phyloP scores from a whole-genome alignment of 2,329 filamentous ascomycete species.

The Fusarium tjaetaba region DNA sequence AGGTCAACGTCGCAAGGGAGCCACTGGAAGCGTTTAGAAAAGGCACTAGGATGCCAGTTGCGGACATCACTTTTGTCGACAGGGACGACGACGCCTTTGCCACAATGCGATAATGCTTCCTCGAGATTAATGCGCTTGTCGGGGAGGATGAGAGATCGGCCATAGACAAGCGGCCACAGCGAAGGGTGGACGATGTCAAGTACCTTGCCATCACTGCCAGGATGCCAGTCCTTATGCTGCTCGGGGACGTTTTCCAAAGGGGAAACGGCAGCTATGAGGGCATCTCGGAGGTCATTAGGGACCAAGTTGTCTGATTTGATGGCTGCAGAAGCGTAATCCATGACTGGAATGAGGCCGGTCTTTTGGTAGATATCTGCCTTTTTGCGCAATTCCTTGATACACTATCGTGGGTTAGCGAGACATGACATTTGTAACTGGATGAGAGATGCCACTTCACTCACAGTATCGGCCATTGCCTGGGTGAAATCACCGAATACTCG shows the following conservation, averaged over 20 bases:
- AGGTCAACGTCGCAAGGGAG: conserved; percentile 62
- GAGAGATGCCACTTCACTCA: conserved; percentile 30
- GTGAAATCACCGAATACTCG: conserved; percentile 43
- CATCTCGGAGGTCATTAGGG: conserved; percentile 39
- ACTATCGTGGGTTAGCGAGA: conserved; percentile 36
- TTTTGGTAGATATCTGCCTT: conserved; percentile 49
- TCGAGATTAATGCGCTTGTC: conserved; percentile 50
- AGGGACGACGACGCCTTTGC: conserved; percentile 47
- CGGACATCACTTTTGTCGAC: neutral
- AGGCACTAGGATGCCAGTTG: neutral
- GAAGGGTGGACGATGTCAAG: conserved; percentile 39
- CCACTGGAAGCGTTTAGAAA: conserved; percentile 53
- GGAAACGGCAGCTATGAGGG: conserved; percentile 55
- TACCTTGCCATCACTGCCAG: conserved; percentile 28
- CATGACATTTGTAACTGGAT: neutral
- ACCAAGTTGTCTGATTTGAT: conserved; percentile 51
- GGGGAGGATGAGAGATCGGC: conserved; percentile 47
- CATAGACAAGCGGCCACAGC: conserved; percentile 40
- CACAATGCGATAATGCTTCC: conserved; percentile 49
- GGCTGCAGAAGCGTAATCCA: conserved; percentile 47
- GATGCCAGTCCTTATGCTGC: conserved; percentile 49
- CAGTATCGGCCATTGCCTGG: conserved; percentile 45
- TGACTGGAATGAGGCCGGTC: conserved; percentile 47
- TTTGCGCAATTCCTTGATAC: conserved; percentile 46
- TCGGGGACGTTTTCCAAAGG: conserved; percentile 62